Percentiles rank a stretch among this genome's conserved stretches.
phyloP scores from a whole-genome alignment of 2,329 filamentous ascomycete species.

The Didymella pinodella region DNA sequence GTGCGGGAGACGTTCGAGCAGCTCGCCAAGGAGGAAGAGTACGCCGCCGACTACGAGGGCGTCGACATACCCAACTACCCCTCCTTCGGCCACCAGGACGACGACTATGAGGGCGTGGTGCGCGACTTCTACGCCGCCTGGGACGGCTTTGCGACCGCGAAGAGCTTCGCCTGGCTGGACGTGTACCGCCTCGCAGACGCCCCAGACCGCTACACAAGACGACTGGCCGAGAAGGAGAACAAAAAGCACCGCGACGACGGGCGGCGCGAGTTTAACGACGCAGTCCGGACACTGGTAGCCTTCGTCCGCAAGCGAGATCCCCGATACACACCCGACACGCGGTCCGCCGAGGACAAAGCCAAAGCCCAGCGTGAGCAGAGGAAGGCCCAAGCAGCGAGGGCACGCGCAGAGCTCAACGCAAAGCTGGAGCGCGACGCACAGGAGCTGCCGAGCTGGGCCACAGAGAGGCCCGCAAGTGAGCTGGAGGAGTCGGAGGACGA shows the following conservation, averaged over 20 bases:
- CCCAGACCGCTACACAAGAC: slow-evolving; percentile 81
- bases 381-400: slow-evolving; percentile 82
- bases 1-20: slow-evolving; percentile 79
- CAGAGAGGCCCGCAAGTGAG: slow-evolving; percentile 63
- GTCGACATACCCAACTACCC: slow-evolving; percentile 73
- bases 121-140: slow-evolving; percentile 83
- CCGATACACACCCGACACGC: slow-evolving; percentile 77
- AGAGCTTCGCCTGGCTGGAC: slow-evolving; percentile 91
- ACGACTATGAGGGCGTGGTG: slow-evolving; percentile 78
- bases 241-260: slow-evolving; percentile 82
- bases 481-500: slow-evolving; percentile 62
- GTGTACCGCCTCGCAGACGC: slow-evolving; percentile 83
- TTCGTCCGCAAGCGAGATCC: slow-evolving; percentile 94
- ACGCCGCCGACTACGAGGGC: slow-evolving; percentile 74
- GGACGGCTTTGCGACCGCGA: slow-evolving; percentile 82
- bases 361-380: slow-evolving; percentile 78
- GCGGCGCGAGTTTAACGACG: slow-evolving; percentile 88
- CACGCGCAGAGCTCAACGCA: slow-evolving; percentile 80
- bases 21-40: slow-evolving; percentile 80
- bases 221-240: slow-evolving; percentile 96
- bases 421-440: slow-evolving; percentile 71
- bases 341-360: slow-evolving; percentile 82
- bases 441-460: slow-evolving; percentile 78
- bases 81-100: slow-evolving; percentile 78
- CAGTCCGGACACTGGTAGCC: slow-evolving; percentile 82